These are phyloP conservation scores for Anthostomella pinea DNA, from an alignment of 2,329 filamentous ascomycete species.

Conservation along the genomic window DNA sequence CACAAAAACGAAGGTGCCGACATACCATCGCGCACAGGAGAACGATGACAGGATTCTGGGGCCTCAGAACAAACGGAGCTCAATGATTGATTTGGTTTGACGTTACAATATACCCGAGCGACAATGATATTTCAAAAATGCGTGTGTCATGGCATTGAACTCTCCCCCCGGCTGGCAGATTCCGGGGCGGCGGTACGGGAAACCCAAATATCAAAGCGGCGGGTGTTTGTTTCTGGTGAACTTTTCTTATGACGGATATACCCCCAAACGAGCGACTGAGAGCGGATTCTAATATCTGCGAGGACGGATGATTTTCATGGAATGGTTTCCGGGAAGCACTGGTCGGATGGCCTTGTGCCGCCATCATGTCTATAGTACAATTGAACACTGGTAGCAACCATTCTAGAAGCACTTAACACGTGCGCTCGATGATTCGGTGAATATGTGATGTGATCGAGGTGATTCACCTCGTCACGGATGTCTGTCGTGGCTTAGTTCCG, in stretches of 20 bases:
- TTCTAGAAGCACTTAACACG: too few relatives aligned
- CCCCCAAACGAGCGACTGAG: slow-evolving; percentile 34
- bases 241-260: slow-evolving; percentile 25
- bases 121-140: slow-evolving; percentile 12
- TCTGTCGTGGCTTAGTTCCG: too few relatives aligned
- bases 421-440: too few relatives aligned
- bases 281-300: too few relatives aligned
- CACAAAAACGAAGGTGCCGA: slow-evolving; percentile 2
- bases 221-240: slow-evolving; percentile 47
- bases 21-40: not conserved
- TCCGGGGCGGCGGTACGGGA: slow-evolving; percentile 17
- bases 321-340: too few relatives aligned
- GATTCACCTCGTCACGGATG: too few relatives aligned
- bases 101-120: slow-evolving; percentile 14
- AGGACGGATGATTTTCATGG: too few relatives aligned
- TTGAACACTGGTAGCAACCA: too few relatives aligned
- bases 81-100: slow-evolving; percentile 14
- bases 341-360: too few relatives aligned
- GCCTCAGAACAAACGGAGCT: slow-evolving; percentile 34
- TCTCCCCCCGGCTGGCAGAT: slow-evolving; percentile 29
- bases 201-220: slow-evolving; percentile 9
- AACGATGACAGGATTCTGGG: slow-evolving; percentile 23
- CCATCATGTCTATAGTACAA: too few relatives aligned
- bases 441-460: too few relatives aligned
- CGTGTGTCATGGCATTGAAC: too few relatives aligned